Percentiles rank a stretch among this genome's conserved stretches.
phyloP scores from a whole-genome alignment of 371 early-diverging fungal species.

The Zopfochytrium polystomum region DNA sequence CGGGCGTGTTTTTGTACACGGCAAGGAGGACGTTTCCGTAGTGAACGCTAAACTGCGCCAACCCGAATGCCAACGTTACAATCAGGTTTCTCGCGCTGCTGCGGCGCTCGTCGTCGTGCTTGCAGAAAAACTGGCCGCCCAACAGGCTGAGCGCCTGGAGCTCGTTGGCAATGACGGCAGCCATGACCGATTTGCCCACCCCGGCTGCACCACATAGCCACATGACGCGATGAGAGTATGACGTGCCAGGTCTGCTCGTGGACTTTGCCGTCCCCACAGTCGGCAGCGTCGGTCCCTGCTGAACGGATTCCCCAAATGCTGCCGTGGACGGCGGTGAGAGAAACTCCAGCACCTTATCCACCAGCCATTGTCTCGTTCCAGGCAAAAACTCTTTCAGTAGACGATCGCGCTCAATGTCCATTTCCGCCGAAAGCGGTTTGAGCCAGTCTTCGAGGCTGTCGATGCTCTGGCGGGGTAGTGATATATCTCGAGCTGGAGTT shows the following conservation, averaged over 20 bases:
- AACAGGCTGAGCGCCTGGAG: neutral
- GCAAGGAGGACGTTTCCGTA: conserved; percentile 12
- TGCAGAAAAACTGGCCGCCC: no score
- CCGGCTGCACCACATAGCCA: conserved; percentile 12
- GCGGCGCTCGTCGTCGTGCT: conserved; percentile 7
- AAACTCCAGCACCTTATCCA: conserved; percentile 6
- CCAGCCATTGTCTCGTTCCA: conserved; percentile 19
- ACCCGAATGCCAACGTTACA: conserved; percentile 17
- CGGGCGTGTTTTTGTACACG: neutral
- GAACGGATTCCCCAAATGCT: no score
- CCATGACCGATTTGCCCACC: conserved; percentile 10
- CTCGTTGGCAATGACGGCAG: neutral
- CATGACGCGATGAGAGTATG: no score
- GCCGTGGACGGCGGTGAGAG: no score
- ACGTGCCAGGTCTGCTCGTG: no score
- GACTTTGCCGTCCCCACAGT: no score
- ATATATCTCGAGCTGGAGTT: no score
- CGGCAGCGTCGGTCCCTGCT: no score
- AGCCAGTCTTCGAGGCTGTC: conserved; percentile 8
- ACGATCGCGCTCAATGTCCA: neutral
- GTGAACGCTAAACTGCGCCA: conserved; percentile 11
- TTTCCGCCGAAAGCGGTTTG: conserved; percentile 7
- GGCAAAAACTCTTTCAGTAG: conserved; percentile 3
- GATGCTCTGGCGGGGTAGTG: neutral
- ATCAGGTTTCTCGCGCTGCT: conserved; percentile 16